Evolutionary conservation across 306 rosid species (phyloP), one percentile per base, ranked within the genome.

Genomic region (Quercus robur): DNA sequence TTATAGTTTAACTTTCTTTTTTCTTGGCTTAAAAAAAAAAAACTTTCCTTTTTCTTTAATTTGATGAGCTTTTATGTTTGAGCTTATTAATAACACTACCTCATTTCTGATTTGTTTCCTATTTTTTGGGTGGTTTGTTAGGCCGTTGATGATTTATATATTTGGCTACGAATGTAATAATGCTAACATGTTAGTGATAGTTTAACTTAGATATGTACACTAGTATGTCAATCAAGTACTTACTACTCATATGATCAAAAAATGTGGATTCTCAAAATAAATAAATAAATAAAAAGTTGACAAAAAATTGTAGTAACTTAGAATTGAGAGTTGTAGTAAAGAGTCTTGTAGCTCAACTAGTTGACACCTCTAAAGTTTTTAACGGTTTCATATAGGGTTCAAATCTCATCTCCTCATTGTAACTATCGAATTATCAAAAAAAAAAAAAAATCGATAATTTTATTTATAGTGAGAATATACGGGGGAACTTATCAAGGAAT

Each of bases 311-410:
- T 61, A 17, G 12, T 63, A 63, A 30, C 46, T 0, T 64, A 19
- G 10, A 38, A 38, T 30, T 28, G 8, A 64, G 38, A 1, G 44
- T 30, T 64, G 70, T 38, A 6, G 6, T 64, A 28, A 30, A 38
- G 11, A 38, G 3, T 0, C 0, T 6, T 38, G 11, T 38, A 38
- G 0, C 10, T 38, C 0, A 38, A 7, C 10, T 38, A 1, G 11
- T 7, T 38, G 1, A 0, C 2, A 38, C 1, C 0, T 7, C 0
- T 0, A 7, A 7, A 38, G 11, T 38, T 7, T 7, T 38, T 0
- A 38, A 7, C 1, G 0, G 0, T 7, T 2, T 1, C 3, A 38
- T 38, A 38, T 38, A 38, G 11, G 3, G 10, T 38, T 38, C 44
- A 38, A 38, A 2, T 38, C 10, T 5, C 0, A 0, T 0, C 6